phyloP scores from a whole-genome alignment of 176 grass and related monocot species.

The Triticum timopheevii region DNA sequence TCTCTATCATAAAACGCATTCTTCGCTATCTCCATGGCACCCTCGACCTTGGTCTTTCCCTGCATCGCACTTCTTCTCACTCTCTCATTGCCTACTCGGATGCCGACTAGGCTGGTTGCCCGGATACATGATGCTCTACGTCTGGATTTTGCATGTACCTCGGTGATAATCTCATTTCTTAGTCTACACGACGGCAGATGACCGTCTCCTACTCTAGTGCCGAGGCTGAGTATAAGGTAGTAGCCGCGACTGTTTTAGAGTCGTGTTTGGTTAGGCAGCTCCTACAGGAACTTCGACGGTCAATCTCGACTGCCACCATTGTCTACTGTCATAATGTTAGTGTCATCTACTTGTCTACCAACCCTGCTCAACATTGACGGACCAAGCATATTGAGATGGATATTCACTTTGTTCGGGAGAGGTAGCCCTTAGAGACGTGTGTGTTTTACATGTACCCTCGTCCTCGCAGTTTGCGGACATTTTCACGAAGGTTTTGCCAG shows the following conservation, averaged over 20 bases:
- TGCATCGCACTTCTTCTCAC: background rate
- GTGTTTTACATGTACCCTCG: background rate
- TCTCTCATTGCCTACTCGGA: background rate
- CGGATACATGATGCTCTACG: no score
- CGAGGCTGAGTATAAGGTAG: background rate
- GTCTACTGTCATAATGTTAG: background rate
- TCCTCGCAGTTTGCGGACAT: background rate
- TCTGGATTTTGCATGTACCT: background rate
- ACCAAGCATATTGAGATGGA: background rate
- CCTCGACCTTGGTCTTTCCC: no score
- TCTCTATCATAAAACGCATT: no score
- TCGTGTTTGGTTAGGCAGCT: background rate
- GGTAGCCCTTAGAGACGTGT: background rate
- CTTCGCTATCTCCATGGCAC: no score
- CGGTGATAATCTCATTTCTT: background rate
- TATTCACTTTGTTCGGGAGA: background rate
- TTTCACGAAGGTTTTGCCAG: background rate
- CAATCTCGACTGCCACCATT: background rate
- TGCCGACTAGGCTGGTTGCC: background rate
- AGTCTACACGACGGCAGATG: background rate
- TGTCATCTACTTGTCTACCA: background rate
- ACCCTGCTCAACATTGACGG: background rate
- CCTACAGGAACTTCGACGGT: background rate
- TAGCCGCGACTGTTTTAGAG: background rate
- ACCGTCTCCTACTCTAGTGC: background rate